Base-by-base conservation (phyloP, 345 rosid species). In the Citrus unshiu region DNA sequence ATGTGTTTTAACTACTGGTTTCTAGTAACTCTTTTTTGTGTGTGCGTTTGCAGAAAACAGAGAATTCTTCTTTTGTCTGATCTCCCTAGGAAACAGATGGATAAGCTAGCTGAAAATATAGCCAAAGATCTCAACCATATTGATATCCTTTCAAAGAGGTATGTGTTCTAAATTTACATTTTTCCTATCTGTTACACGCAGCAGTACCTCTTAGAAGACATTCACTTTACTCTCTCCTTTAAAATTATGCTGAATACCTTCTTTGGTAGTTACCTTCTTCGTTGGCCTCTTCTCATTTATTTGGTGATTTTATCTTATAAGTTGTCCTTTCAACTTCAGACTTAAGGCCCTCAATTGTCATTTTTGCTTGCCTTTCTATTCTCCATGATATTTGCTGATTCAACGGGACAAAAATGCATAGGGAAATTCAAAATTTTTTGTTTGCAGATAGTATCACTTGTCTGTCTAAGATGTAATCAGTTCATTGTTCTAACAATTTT, bases 61-160 rank as follows among this genome's bases (percentile, higher is more conserved):
- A 90, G 94, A 86, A 90, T 95, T 86, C 95, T 95, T 87, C 93
- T 95, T 75, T 85, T 95, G 96, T 89, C 97, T 74, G 99, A 95
- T 87, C 89, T 91, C 82, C 99, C 99, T 27, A 87, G 99, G 90
- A 96, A 92, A 87, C 97, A 96, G 86, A 93, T 93, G 82, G 97
- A 96, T 81, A 90, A 86, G 88, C 72, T 92, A 58, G 94, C 95
- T 76, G 99, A 96, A 70, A 86, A 79, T 77, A 80, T 89, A 57
- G 83, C 91, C 76, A 96, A 81, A 86, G 99, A 96, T 86, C 90
- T 91, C 77, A 84, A 79, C 83, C 97, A 96, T 80, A 90, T 93
- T 79, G 99, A 93, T 81, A 80, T 96, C 76, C 97, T 96, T 54
- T 90, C 97, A 54, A 96, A 93, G 87, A 96, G 99, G 98, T 92